phyloP scores from a whole-genome alignment of 2,329 filamentous ascomycete genomes.

The Stemphylium beticola region DNA sequence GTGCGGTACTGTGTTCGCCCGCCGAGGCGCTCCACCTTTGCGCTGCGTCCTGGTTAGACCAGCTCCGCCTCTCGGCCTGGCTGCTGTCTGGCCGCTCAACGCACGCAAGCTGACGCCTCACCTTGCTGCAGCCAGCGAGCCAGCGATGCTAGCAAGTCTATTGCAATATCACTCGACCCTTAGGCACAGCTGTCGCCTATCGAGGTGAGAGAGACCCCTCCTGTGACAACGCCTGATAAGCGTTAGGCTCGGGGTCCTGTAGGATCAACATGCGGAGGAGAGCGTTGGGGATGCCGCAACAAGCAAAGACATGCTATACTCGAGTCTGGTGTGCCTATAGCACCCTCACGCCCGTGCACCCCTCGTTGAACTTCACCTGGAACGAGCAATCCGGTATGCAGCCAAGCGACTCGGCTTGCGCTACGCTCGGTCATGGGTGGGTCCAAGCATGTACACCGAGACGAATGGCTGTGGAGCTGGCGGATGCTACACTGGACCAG shows the following conservation, averaged over 20 bases:
- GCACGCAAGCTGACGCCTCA: slow-evolving; percentile 26
- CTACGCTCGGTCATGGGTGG: slow-evolving; percentile 24
- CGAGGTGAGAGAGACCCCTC: slow-evolving; percentile 25
- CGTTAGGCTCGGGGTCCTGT: slow-evolving; percentile 29
- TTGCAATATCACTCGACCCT: slow-evolving; percentile 23
- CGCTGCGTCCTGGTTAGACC: not conserved
- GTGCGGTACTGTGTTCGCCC: slow-evolving; percentile 28
- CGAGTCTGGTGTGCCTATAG: slow-evolving; percentile 11
- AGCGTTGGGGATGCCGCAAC: slow-evolving; percentile 25
- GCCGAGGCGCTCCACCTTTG: slow-evolving; percentile 21
- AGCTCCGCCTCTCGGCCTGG: slow-evolving; percentile 13
- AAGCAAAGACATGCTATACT: slow-evolving; percentile 24
- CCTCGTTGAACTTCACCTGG: slow-evolving; percentile 9
- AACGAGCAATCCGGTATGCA: slow-evolving; percentile 15
- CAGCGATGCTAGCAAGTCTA: slow-evolving; percentile 18
- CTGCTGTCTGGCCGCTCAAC: slow-evolving; percentile 8
- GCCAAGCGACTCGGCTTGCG: slow-evolving; percentile 13
- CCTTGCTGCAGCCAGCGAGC: slow-evolving; percentile 25
- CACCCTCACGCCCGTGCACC: slow-evolving; percentile 6
- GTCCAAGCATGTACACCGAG: slow-evolving; percentile 25
- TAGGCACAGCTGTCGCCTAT: slow-evolving; percentile 29
- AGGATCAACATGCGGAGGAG: slow-evolving; percentile 30
- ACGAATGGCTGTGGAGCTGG: slow-evolving; percentile 14
- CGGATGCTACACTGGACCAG: slow-evolving; percentile 24
- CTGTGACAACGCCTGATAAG: slow-evolving; percentile 38